Conservation (phyloP, 305 asterid genomes). For the Withania somnifera region DNA sequence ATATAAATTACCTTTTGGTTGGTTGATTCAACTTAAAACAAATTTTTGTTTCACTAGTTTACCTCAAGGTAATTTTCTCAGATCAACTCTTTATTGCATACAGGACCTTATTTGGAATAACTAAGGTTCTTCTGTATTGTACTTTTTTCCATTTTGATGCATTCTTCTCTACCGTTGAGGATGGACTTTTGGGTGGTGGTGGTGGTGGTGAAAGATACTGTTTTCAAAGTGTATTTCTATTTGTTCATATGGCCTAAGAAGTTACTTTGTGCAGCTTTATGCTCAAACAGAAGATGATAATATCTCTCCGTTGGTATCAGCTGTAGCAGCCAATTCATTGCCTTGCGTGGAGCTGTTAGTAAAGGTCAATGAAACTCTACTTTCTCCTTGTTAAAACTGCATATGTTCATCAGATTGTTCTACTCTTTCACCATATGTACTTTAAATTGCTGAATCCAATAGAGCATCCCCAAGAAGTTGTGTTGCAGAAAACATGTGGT, state of each 20-base stretch:
- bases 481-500: not conserved
- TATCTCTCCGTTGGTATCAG: slow-evolving; percentile 67
- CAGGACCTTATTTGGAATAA: not conserved
- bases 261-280: slow-evolving; percentile 60
- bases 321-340: slow-evolving; percentile 93
- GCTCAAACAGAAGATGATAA: slow-evolving; percentile 65
- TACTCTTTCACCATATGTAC: not conserved
- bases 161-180: not conserved
- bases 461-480: not conserved
- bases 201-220: not conserved
- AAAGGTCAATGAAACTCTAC: slow-evolving; percentile 34
- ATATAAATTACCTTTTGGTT: not conserved
- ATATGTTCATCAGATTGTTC: not conserved
- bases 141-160: not conserved
- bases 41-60: not conserved
- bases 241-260: not conserved
- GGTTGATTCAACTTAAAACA: not conserved
- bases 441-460: not conserved
- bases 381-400: not conserved
- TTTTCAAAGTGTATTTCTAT: not conserved
- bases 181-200: not conserved
- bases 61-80: not conserved
- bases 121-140: not conserved
- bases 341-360: slow-evolving; percentile 61
- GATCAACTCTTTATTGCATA: not conserved